These are phyloP conservation scores for Cucumis cinereus DNA, from an alignment of 306 rosid species.

Conservation along the genomic window DNA sequence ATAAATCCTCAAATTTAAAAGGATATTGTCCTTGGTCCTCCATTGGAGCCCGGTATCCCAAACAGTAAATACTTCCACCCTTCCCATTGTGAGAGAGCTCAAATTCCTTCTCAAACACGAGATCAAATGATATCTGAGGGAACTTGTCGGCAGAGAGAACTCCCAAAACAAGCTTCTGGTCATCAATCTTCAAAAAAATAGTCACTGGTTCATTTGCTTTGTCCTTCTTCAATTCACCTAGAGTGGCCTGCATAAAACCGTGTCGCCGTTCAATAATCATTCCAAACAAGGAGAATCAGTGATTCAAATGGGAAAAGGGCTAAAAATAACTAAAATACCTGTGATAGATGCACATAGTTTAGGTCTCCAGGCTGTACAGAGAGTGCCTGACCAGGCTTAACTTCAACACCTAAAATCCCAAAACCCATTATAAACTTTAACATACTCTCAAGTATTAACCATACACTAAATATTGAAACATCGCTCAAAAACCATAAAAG, in stretches of 20 bases:
- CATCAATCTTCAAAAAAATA: conserved; percentile 34
- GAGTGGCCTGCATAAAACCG: conserved; percentile 39
- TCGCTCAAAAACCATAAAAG: background rate
- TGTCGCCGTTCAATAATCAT: background rate
- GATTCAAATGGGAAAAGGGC: background rate
- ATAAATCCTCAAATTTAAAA: background rate
- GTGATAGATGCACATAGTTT: conserved; percentile 57
- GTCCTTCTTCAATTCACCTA: conserved; percentile 61
- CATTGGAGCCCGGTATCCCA: conserved; percentile 43
- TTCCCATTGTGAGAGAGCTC: conserved; percentile 76
- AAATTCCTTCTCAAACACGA: conserved; percentile 72
- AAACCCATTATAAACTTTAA: background rate
- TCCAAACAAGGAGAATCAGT: background rate
- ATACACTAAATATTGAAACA: background rate
- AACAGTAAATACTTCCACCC: conserved; percentile 43
- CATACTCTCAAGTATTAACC: background rate
- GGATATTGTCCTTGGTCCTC: conserved; percentile 46
- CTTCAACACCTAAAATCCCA: conserved; percentile 55
- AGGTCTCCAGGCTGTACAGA: conserved; percentile 27
- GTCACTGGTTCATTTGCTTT: conserved; percentile 35
- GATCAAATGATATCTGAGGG: conserved; percentile 57
- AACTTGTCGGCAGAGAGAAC: conserved; percentile 42
- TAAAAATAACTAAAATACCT: conserved; percentile 25
- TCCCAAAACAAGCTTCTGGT: conserved; percentile 63
- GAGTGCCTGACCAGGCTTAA: conserved; percentile 57